Base-by-base conservation (phyloP, 768 basidiomycete genomes). In the Xerocomus brunneocitrinus region DNA sequence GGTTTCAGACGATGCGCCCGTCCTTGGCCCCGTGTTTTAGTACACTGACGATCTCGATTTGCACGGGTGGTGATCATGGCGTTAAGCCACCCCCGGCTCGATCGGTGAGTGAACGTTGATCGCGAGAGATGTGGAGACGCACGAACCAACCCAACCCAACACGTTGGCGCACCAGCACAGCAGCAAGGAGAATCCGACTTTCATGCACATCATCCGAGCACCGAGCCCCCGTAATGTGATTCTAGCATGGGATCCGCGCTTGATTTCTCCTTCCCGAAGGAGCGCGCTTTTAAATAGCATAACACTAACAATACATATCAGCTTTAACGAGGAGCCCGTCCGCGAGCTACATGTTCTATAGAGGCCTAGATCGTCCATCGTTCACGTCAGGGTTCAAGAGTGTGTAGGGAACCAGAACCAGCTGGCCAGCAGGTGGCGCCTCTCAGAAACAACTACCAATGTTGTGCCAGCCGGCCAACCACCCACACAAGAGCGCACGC, bases 401-500 rank as follows among this genome's bases (percentile, higher is more conserved):
- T 36, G 28, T 9, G 36, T 19, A 19, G 28, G 30, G 9, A 38
- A 49, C 3, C n/a, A 34, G 19, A 31, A 38, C 49, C 47, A 46
- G 39, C 52, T 27, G 40, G 38, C 62, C 50, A 8, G 63, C 53
- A 49, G 52, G 41, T 46, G 30, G 24, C 2, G 3, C 10, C 25
- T 43, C 19, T 19, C 8, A 4, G 12, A 22, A 8, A 34, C n/a
- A 42, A 8, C 59, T 71, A 88, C 85, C 84, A 87, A 63, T 66
- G 70, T 38, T 75, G 73, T 8, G 69, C 63, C 54, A 84, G 59
- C 45, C 76, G 76, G 19, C 85, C 85, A 12, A 68, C 68, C 38
- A 74, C 77, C 85, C 86, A 89, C 7, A 76, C 71, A 14, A 81
- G 63, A 2, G 81, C 81, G 9, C 78, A 76, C 4, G 69, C 74